Base-by-base conservation (phyloP, 2,329 filamentous ascomycete genomes). In the Endoconidiophora polonica region DNA sequence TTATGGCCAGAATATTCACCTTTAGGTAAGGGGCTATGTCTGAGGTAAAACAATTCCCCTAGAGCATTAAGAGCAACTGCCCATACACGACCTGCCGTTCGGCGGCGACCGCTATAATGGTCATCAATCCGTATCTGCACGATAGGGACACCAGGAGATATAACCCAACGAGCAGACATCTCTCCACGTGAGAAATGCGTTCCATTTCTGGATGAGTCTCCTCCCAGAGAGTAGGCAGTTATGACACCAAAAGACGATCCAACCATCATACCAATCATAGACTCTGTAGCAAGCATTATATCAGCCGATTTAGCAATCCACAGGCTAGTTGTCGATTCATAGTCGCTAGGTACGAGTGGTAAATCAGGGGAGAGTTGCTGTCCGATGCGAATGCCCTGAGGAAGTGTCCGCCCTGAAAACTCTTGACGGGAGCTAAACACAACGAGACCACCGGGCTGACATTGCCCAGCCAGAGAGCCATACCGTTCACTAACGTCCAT, bases 51-150 rank as follows among this genome's bases (percentile, higher is more conserved):
- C 0, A 94, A 69, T 62, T 98, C 91, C 1, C 91, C 91, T 6
- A 98, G 69, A 0, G 91, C 90, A 61, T 98, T 98, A 48, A 98
- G 66, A n/a, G 79, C 85, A 40, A 90, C 81, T n/a, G 85, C 86
- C 86, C 87, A 96, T 10, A 91, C 75, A 24, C 88, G 79, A 10
- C 77, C 75, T 46, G 79, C 69, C 3, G 74, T 68, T 60, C 81
- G 80, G 26, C 88, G 79, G 57, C 79, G 81, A 23, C 72, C 63
- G 45, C 74, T 88, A 63, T 87, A 91, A 48, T 77, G 77, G 24
- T 94, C 87, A 58, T 98, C 91, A 5, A 94, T 76, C 42, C 77
- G 77, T 54, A 98, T 77, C 1, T 79, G 76, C 49, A 95, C 74
- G 54, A 98, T 91, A 0, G 91, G 91, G 2, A 96, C 87, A 39